Percentiles rank a stretch among this genome's conserved stretches.
These are phyloP conservation scores for Trichothecium roseum DNA, from an alignment of 2,329 filamentous ascomycete species.

Conservation along the genomic window DNA sequence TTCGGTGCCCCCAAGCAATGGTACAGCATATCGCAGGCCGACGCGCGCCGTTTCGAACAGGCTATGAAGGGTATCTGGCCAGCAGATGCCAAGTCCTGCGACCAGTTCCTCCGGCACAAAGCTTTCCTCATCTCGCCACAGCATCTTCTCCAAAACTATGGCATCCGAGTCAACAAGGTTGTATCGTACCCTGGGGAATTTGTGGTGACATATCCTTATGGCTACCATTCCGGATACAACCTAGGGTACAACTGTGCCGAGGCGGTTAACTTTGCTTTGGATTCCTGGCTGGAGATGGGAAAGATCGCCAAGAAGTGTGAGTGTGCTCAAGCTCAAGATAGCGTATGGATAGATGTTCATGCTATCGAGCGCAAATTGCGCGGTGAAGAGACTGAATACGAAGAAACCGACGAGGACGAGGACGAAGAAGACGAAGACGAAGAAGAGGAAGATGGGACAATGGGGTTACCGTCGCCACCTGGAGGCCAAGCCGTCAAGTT, in stretches of 20 bases:
- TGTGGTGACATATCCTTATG: conserved; percentile 96
- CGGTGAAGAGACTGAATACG: conserved; percentile 78
- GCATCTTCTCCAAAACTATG: conserved; percentile 75
- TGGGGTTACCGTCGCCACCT: conserved; percentile 70
- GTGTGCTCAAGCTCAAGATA: conserved; percentile 89
- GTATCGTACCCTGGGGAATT: conserved; percentile 96
- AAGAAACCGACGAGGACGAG: conserved; percentile 65
- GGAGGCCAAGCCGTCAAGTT: conserved; percentile 61
- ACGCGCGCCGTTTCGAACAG: conserved; percentile 83
- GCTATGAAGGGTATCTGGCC: conserved; percentile 97
- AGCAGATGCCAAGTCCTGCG: conserved; percentile 86
- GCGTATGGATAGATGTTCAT: conserved; percentile 94
- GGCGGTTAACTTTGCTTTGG: conserved; percentile 94
- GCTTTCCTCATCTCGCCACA: conserved; percentile 93
- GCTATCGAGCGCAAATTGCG: conserved; percentile 92
- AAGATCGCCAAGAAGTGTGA: conserved; percentile 95
- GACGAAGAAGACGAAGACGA: conserved; percentile 62
- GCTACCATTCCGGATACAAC: conserved; percentile 97
- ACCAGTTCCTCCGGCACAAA: conserved; percentile 94
- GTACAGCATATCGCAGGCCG: conserved; percentile 97
- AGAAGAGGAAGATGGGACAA: conserved; percentile 49
- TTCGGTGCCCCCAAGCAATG: conserved; percentile 98
- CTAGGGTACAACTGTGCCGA: conserved; percentile 98
- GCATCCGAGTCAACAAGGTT: conserved; percentile 91
- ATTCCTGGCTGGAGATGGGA: conserved; percentile 90